Conservation (phyloP, 345 rosid species). For the Abelmoschus esculentus region DNA sequence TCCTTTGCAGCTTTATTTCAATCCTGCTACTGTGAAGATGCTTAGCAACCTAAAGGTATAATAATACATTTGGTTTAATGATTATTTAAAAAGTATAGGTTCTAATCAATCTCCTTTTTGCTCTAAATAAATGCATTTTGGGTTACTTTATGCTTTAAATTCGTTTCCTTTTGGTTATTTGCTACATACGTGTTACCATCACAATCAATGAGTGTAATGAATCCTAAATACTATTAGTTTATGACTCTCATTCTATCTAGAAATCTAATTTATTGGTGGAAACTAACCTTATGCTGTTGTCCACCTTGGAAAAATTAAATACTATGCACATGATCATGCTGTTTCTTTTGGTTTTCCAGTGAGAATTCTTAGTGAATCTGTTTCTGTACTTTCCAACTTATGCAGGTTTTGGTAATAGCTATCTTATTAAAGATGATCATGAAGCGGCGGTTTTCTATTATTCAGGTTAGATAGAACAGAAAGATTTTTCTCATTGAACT, state of each 20-base stretch:
- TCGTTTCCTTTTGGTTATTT: neutral
- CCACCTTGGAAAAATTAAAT: neutral
- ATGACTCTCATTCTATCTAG: neutral
- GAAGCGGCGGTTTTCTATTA: slow-evolving; percentile 82
- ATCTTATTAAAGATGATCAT: slow-evolving; percentile 75
- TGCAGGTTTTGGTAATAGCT: slow-evolving; percentile 92
- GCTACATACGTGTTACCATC: neutral
- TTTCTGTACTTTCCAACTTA: neutral
- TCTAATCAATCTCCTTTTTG: neutral
- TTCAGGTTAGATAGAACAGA: slow-evolving; percentile 51
- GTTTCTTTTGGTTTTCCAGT: slow-evolving; percentile 2
- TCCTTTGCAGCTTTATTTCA: slow-evolving; percentile 40
- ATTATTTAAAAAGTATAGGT: neutral
- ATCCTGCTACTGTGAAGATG: slow-evolving; percentile 59
- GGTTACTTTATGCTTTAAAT: neutral
- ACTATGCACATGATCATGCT: neutral
- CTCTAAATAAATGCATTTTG: neutral
- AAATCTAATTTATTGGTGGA: neutral
- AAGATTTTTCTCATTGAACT: neutral
- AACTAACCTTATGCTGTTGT: neutral
- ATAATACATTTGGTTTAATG: neutral
- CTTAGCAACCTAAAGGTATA: slow-evolving; percentile 51
- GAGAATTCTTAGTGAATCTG: neutral
- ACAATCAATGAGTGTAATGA: neutral
- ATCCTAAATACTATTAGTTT: neutral